Evolutionary conservation across 192 early-diverging fungal species (phyloP), one percentile per base, ranked within the genome.

Genomic region (Entomortierella lignicola): DNA sequence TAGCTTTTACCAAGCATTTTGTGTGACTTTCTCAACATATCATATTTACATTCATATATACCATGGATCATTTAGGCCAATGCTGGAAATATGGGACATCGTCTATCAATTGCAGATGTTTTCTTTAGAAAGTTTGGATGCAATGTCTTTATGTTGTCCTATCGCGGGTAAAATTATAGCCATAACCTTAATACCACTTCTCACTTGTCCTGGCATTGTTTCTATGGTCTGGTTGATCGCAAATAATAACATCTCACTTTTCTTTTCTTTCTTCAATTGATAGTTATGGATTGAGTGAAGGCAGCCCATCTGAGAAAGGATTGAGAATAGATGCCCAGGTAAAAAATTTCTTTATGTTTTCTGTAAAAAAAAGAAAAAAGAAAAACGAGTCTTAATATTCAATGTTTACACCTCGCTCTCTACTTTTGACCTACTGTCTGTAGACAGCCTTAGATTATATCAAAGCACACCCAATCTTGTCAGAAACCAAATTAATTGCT

Each of bases 31-130:
- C n/a, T n/a, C n/a, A n/a, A n/a, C n/a, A n/a, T n/a, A n/a, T n/a
- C n/a, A n/a, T n/a, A n/a, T n/a, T n/a, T n/a, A n/a, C n/a, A n/a
- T n/a, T n/a, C 17, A 47, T 20, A 2, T 47, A 4, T 12, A 20
- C 44, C 15, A 47, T 47, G 12, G 7, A 47, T 47, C 44, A 47
- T 12, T 47, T 71, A 91, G 85, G 96, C 97, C 30, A 99, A 99
- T 69, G 98, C 98, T 21, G 98, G 98, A 31, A 99, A 99, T 79
- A 96, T 98, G 91, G 98, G 98, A 42, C 97, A 99, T 77, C 88
- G 98, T 17, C 85, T 99, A 59, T 97, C 96, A 8, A 94, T 98
- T 54, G 96, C 96, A 25, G 85, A 89, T 59, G 77, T 90, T 4
- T 84, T 98, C 56, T 86, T 93, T 69, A 70, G 84, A 26, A 74